Conservation (phyloP, 345 rosid genomes). For the Eutrema yunnanense region DNA sequence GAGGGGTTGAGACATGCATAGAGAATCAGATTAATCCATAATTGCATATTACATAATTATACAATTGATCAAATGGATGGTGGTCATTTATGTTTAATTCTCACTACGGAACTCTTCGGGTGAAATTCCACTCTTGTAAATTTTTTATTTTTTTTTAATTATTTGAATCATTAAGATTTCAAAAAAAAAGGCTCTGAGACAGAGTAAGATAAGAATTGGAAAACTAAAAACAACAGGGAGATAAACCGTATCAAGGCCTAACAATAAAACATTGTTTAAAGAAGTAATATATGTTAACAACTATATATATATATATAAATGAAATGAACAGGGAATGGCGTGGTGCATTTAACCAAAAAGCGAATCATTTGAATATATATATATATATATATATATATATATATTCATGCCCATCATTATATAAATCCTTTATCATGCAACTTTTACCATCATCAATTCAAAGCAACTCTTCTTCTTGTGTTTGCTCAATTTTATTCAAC, state of each 20-base stretch:
- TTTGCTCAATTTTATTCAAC: not conserved
- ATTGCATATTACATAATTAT: not conserved
- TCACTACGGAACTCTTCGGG: not conserved
- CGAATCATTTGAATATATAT: not conserved
- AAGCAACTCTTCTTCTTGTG: conserved; percentile 11
- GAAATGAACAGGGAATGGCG: not conserved
- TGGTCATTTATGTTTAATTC: not conserved
- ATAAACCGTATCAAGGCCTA: no score
- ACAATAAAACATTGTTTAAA: no score
- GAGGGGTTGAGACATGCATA: no score
- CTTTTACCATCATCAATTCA: conserved; percentile 16
- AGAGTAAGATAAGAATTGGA: no score
- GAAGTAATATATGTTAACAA: not conserved
- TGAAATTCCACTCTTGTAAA: not conserved
- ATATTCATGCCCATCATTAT: conserved; percentile 15
- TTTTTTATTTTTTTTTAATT: no score
- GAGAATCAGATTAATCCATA: not conserved
- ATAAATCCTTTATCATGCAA: conserved; percentile 10
- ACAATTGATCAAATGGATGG: not conserved
- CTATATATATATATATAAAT: not conserved
- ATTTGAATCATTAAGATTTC: no score
- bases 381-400: not conserved
- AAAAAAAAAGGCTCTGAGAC: no score
- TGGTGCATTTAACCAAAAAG: conserved; percentile 3
- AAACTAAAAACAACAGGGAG: no score